Base-by-base conservation (phyloP, 805 yeast genomes). In the Lipomyces yamadae region DNA sequence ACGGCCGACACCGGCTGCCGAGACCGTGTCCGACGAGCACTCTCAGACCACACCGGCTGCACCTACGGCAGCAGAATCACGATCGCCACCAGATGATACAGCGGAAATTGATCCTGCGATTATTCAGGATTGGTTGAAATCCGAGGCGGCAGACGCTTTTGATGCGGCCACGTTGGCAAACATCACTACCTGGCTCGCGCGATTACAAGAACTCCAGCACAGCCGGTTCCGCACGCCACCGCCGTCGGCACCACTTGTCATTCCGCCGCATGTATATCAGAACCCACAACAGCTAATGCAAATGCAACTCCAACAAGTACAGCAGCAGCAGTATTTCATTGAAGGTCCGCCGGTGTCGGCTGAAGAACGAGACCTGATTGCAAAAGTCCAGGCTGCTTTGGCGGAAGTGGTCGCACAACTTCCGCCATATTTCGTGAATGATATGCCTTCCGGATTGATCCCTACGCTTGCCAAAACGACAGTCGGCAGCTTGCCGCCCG, bases 121-220 rank as follows among this genome's bases (percentile, higher is more conserved):
- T 10, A 42, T 64, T 37, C 58, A 62, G 6, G 65, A 62, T 10
- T 58, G 61, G 66, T 50, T 63, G 32, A 56, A 45, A 32, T 63
- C 65, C 3, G 72, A 64, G 7, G 72, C 56, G 11, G 68, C 65
- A 66, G n/a, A 54, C 15, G 66, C 53, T 15, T 64, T 61, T 61
- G 72, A 67, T 54, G 55, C 30, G 6, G 69, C 78, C 1, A 83
- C 81, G 61, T 76, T 78, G 55, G 74, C 82, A 60, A 76, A 80
- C 24, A 80, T 88, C 48, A 81, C 83, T 35, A 73, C 78, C 56
- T 77, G 83, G 56, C 72, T 90, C 30, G 70, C 81, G 10, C 82
- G 85, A 65, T 75, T 90, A 33, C 84, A 85, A 68, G 77, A 77
- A 32, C 66, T 85, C 39, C 87, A 90, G 74, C 78, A 82, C 18